Base-by-base conservation (phyloP, 306 rosid species). In the Geum urbanum region DNA sequence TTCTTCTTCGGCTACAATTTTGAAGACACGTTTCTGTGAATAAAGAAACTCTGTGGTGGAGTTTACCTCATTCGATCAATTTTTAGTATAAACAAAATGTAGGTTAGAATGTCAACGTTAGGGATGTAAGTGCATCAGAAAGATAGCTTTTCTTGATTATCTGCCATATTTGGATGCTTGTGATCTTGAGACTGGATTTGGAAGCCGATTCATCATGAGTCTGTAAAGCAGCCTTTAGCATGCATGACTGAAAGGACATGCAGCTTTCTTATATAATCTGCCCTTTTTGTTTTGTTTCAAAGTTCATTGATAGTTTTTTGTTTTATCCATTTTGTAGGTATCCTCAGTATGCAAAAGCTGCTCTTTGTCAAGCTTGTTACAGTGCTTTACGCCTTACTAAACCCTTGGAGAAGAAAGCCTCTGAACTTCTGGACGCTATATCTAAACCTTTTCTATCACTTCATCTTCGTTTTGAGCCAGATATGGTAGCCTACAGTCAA, bases 401-500 rank as follows among this genome's bases (percentile, higher is more conserved):
- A 70, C 57, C 91, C 19, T 70, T 94, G 81, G 97, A 94, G 83
- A 69, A n/a, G 72, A 91, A 91, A 82, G 97, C 97, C 71, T 77
- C 86, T 7, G 76, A 87, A 74, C 99, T 94, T 75, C 82, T 90
- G 13, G 86, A 89, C n/a, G 96, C 92, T 56, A 87, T 94, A 75
- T 95, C 99, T 37, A 91, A 91, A 80, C 99, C 96, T 12, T 88
- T 89, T 74, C 75, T 94, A 35, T 94, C 97, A 2, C 95, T 91
- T 61, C 97, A 91, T 74, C 99, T 94, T 58, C 96, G 95, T 61
- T 94, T 91, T 49, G 92, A 94, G 61, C 99, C 97, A 0, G 97
- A 94, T 83, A 91, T 88, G 98, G 98, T 92, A 74, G 98, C 96
- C 1, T 92, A 92, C 79, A 88, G 91, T 74, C 98, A 92, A 68